Evolutionary conservation across 495 filamentous ascomycete genomes (phyloP).

Genomic region (Bryoglossum gracile): DNA sequence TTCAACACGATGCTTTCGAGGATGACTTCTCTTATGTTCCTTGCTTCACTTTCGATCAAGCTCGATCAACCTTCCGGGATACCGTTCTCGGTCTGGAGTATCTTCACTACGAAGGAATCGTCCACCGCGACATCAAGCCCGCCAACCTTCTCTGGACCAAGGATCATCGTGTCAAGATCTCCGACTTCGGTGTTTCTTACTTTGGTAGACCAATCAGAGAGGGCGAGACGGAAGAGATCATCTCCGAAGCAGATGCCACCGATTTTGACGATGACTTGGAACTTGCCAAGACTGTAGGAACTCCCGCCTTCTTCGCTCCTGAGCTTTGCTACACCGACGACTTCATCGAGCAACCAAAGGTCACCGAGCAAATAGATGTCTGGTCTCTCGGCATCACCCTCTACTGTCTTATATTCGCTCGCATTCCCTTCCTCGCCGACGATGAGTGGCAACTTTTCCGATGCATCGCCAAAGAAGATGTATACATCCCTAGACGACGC

Average conservation of each 20-base stretch:
- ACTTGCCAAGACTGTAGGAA: conserved; percentile 94
- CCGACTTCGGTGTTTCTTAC: conserved; percentile 99
- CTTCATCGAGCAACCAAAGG: conserved; percentile 40
- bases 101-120: conserved; percentile 91
- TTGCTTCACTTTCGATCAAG: conserved; percentile 76
- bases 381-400: conserved; percentile 96
- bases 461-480: conserved; percentile 81
- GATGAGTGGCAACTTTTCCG: conserved; percentile 87
- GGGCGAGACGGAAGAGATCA: conserved; percentile 68
- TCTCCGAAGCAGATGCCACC: conserved; percentile 74
- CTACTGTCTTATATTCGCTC: conserved; percentile 89
- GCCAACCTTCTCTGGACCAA: conserved; percentile 90
- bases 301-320: conserved; percentile 94
- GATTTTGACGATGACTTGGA: conserved; percentile 89
- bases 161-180: conserved; percentile 89
- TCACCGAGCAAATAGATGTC: conserved; percentile 74
- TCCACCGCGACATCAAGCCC: conserved; percentile 97
- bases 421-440: conserved; percentile 84
- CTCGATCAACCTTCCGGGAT: conserved; percentile 84
- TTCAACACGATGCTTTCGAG: conserved; percentile 52
- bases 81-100: conserved; percentile 93
- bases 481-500: conserved; percentile 76
- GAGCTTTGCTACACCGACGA: conserved; percentile 86
- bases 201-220: conserved; percentile 75
- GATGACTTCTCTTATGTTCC: conserved; percentile 88